A percentile compares a stretch with the other conserved stretches of the same genome.
Evolutionary conservation across 2,329 filamentous ascomycete species (phyloP).

Genomic region (Trichoderma citrinoviride): DNA sequence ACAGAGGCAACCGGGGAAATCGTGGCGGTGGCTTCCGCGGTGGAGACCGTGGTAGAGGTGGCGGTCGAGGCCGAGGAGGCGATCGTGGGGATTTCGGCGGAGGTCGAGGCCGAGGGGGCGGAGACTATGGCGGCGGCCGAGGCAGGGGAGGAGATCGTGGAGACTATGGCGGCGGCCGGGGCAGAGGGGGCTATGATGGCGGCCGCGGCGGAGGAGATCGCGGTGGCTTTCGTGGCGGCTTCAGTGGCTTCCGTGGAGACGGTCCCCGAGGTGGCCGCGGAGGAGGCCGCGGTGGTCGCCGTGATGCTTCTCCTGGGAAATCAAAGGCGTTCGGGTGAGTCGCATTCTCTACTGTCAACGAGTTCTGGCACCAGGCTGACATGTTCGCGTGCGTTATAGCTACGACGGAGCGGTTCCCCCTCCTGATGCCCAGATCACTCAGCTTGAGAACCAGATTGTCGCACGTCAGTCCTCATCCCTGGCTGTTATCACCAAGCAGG

Average conservation of each 20-base stretch:
- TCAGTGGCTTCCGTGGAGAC: constrained; percentile 25
- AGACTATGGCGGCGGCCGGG: constrained; percentile 23
- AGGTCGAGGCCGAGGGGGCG: constrained; percentile 19
- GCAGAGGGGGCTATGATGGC: constrained; percentile 21
- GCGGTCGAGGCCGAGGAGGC: constrained; percentile 23
- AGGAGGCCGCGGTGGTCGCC: constrained; percentile 27
- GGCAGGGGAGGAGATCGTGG: constrained; percentile 24
- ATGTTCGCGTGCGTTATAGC: constrained; percentile 26
- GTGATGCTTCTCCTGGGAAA: constrained; percentile 28
- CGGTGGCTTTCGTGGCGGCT: constrained; percentile 24
- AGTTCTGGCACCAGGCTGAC: neutral
- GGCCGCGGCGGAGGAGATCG: constrained; percentile 26
- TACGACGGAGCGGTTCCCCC: constrained; percentile 25
- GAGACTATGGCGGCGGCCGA: constrained; percentile 26
- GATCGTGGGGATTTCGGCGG: constrained; percentile 19
- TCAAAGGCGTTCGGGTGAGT: constrained; percentile 26
- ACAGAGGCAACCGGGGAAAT: constrained; percentile 26
- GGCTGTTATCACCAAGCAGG: constrained; percentile 35
- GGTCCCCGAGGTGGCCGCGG: constrained; percentile 26
- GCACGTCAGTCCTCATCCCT: constrained; percentile 33
- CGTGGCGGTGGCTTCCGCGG: constrained; percentile 21
- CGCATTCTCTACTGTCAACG: neutral
- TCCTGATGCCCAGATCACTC: constrained; percentile 31
- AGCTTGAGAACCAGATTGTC: constrained; percentile 44
- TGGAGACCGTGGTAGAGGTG: constrained; percentile 23